A percentile compares a stretch with the other conserved stretches of the same genome.
These are phyloP conservation scores for Paramecium tetraurelia DNA, from an alignment of 73 alveolate species.

Conservation along the genomic window DNA sequence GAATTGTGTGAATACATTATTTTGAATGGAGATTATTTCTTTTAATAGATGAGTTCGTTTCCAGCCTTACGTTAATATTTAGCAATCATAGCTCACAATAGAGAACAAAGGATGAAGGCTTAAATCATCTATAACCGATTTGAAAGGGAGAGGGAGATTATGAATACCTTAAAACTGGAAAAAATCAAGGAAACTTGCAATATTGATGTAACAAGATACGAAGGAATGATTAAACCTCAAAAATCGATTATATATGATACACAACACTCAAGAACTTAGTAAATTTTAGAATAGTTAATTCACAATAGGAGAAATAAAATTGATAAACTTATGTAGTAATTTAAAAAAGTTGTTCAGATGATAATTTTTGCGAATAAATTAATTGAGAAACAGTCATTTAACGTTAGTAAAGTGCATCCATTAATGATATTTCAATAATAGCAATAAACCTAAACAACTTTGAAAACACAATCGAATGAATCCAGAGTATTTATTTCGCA, in stretches of 20 bases:
- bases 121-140: background rate
- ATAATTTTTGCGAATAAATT: conserved; percentile 1
- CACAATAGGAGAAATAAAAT: background rate
- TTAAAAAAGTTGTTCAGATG: background rate
- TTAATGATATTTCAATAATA: background rate
- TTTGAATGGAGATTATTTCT: background rate
- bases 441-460: background rate
- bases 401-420: background rate
- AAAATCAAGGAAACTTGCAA: background rate
- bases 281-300: background rate
- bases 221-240: background rate
- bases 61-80: background rate
- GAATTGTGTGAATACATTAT: background rate
- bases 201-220: background rate
- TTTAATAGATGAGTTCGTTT: background rate
- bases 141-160: conserved; percentile 16
- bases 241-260: background rate
- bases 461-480: background rate
- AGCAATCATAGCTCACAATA: background rate
- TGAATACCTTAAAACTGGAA: background rate
- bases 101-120: background rate
- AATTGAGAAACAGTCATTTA: background rate
- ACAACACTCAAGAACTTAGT: background rate
- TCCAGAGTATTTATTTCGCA: background rate
- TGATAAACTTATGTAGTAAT: background rate